A percentile compares a stretch with the other conserved stretches of the same genome.
phyloP scores from a whole-genome alignment of 2,329 filamentous ascomycete species.

The Pseudopyrenochaeta lycopersici region DNA sequence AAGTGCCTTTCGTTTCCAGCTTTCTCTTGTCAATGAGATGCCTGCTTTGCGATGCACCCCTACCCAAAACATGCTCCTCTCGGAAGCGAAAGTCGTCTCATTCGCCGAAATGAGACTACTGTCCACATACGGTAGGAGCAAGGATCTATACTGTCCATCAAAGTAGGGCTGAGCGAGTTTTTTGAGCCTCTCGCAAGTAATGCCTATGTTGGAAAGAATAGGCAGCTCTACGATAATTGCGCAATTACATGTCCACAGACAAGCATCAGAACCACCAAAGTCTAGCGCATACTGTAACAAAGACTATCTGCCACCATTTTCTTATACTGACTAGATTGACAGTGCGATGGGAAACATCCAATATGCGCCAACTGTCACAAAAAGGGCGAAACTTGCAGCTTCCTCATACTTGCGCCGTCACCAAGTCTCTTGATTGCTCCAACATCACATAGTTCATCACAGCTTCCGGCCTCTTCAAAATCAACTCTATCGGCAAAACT shows the following conservation, averaged over 20 bases:
- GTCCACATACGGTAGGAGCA: too few relatives aligned
- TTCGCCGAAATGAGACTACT: too few relatives aligned
- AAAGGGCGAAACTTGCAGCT: slow-evolving; percentile 42
- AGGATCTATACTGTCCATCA: too few relatives aligned
- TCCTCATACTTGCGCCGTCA: slow-evolving; percentile 42
- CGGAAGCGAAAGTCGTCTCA: too few relatives aligned
- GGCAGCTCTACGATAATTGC: too few relatives aligned
- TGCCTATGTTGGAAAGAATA: too few relatives aligned
- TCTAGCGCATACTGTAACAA: too few relatives aligned
- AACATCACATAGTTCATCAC: slow-evolving; percentile 8
- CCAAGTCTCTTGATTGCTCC: slow-evolving; percentile 33
- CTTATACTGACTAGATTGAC: slow-evolving; percentile 17
- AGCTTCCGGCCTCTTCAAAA: slow-evolving; percentile 12
- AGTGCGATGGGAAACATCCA: slow-evolving; percentile 47
- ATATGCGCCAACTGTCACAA: slow-evolving; percentile 45
- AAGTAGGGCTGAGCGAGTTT: too few relatives aligned
- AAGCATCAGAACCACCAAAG: too few relatives aligned
- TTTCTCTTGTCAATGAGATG: not conserved
- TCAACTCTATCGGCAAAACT: not conserved
- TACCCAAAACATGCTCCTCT: too few relatives aligned
- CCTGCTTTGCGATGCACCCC: too few relatives aligned
- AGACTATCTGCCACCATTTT: not conserved
- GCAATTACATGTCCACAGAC: not conserved
- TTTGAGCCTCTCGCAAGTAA: too few relatives aligned
- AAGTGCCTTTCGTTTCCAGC: not conserved